A percentile compares a stretch with the other conserved stretches of the same genome.
These are phyloP conservation scores for Aspergillus tubingensis DNA, from an alignment of 2,329 filamentous ascomycete species.

Conservation along the genomic window DNA sequence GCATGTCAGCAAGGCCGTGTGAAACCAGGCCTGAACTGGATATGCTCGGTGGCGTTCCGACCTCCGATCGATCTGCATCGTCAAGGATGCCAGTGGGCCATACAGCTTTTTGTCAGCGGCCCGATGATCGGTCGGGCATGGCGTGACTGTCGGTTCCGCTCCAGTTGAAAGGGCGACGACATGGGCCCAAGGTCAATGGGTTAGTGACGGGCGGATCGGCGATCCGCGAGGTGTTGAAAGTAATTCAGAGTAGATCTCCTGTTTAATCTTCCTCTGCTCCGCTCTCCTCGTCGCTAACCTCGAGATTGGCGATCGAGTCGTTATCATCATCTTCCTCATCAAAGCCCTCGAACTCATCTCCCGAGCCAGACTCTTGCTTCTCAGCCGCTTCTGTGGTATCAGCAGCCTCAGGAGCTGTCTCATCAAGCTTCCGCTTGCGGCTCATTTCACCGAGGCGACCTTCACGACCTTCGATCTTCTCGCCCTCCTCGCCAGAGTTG, in stretches of 20 bases:
- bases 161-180: background rate
- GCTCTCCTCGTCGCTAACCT: slow-evolving; percentile 45
- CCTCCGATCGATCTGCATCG: slow-evolving; percentile 5
- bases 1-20: slow-evolving; percentile 18
- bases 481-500: slow-evolving; percentile 52
- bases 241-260: background rate
- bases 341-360: slow-evolving; percentile 39
- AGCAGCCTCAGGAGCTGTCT: slow-evolving; percentile 43
- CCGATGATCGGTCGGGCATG: slow-evolving; percentile 4
- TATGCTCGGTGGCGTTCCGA: slow-evolving; percentile 7
- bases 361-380: slow-evolving; percentile 39
- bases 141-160: slow-evolving; percentile 3
- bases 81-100: slow-evolving; percentile 1
- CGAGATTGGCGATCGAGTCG: slow-evolving; percentile 46
- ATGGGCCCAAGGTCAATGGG: background rate
- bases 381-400: slow-evolving; percentile 31
- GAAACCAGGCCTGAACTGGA: slow-evolving; percentile 14
- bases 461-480: slow-evolving; percentile 67
- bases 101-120: slow-evolving; percentile 13
- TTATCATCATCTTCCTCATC: slow-evolving; percentile 46
- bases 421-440: slow-evolving; percentile 72
- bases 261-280: slow-evolving; percentile 47
- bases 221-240: slow-evolving; percentile 3
- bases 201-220: slow-evolving; percentile 2
- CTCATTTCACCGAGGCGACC: slow-evolving; percentile 83